Conservation (phyloP, 2,329 filamentous ascomycete genomes). For the Beauveria sp. region DNA sequence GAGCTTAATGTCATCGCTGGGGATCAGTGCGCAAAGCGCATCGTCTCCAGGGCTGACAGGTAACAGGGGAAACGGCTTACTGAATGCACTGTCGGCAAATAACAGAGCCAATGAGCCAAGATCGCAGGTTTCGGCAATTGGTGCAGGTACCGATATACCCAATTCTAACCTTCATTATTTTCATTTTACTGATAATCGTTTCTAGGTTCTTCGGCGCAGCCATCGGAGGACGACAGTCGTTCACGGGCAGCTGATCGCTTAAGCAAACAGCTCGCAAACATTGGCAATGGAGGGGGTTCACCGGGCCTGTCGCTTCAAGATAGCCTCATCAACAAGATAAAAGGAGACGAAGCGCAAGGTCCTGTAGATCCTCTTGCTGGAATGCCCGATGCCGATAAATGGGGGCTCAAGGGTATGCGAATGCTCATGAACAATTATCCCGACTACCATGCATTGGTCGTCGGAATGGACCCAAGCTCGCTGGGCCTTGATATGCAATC, state of each 20-base stretch:
- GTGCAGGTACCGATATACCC: slow-evolving; percentile 20
- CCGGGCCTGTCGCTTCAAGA: slow-evolving; percentile 1
- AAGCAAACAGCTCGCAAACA: slow-evolving; percentile 1
- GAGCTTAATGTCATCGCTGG: slow-evolving; percentile 45
- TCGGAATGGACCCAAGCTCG: slow-evolving; percentile 49
- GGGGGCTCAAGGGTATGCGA: slow-evolving; percentile 56
- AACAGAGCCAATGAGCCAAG: slow-evolving; percentile 41
- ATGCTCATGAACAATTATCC: slow-evolving; percentile 57
- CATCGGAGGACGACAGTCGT: neutral
- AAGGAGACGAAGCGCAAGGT: slow-evolving; percentile 36
- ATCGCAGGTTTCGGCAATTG: slow-evolving; percentile 36
- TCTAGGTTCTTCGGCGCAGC: neutral
- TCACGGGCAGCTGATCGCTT: neutral
- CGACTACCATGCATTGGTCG: slow-evolving; percentile 54
- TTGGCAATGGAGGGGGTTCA: neutral
- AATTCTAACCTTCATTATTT: too few relatives aligned
- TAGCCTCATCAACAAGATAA: slow-evolving; percentile 21
- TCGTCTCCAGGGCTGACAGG: slow-evolving; percentile 29
- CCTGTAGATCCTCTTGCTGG: slow-evolving; percentile 51
- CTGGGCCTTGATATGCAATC: slow-evolving; percentile 52
- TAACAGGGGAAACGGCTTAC: slow-evolving; percentile 51
- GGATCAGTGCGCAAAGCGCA: slow-evolving; percentile 42
- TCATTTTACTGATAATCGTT: neutral
- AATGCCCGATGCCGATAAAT: slow-evolving; percentile 57
- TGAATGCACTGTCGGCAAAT: slow-evolving; percentile 57